A percentile compares a stretch with the other conserved stretches of the same genome.
phyloP scores from a whole-genome alignment of 2,329 filamentous ascomycete genomes.

The Orbilia brochopaga region DNA sequence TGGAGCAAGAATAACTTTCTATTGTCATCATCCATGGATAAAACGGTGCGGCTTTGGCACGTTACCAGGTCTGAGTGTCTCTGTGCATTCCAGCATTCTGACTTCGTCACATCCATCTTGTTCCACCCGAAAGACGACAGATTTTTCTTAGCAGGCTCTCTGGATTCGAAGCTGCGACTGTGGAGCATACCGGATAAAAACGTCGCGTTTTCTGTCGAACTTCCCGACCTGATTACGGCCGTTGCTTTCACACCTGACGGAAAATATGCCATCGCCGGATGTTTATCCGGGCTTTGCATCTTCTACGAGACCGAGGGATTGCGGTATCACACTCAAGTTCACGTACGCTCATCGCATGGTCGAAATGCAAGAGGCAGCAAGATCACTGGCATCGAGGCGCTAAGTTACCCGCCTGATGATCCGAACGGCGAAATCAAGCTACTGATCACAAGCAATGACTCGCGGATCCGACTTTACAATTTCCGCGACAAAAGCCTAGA shows the following conservation, averaged over 20 bases:
- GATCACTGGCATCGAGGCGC: constrained; percentile 89
- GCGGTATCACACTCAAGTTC: constrained; percentile 81
- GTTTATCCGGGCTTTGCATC: constrained; percentile 80
- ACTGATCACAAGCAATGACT: constrained; percentile 93
- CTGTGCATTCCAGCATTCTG: constrained; percentile 91
- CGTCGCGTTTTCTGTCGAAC: constrained; percentile 79
- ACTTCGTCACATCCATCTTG: constrained; percentile 91
- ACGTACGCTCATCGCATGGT: constrained; percentile 88
- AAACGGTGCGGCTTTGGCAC: constrained; percentile 94
- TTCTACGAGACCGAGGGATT: constrained; percentile 94
- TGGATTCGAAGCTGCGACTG: constrained; percentile 83
- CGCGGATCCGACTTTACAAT: constrained; percentile 86
- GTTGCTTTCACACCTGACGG: constrained; percentile 94
- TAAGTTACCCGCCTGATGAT: constrained; percentile 65
- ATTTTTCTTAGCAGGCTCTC: constrained; percentile 91
- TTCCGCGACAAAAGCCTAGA: constrained; percentile 83
- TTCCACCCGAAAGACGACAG: constrained; percentile 95
- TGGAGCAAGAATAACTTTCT: constrained; percentile 99
- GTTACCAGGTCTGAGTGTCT: constrained; percentile 82
- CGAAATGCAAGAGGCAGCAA: constrained; percentile 97
- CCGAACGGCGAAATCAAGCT: constrained; percentile 75
- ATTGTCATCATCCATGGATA: constrained; percentile 95
- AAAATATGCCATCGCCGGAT: constrained; percentile 84
- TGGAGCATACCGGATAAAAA: constrained; percentile 98
- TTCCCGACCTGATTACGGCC: constrained; percentile 88